Percentiles rank a stretch among this genome's conserved stretches.
Evolutionary conservation across 2,329 filamentous ascomycete genomes (phyloP).

Genomic region (Tolypocladium capitatum): DNA sequence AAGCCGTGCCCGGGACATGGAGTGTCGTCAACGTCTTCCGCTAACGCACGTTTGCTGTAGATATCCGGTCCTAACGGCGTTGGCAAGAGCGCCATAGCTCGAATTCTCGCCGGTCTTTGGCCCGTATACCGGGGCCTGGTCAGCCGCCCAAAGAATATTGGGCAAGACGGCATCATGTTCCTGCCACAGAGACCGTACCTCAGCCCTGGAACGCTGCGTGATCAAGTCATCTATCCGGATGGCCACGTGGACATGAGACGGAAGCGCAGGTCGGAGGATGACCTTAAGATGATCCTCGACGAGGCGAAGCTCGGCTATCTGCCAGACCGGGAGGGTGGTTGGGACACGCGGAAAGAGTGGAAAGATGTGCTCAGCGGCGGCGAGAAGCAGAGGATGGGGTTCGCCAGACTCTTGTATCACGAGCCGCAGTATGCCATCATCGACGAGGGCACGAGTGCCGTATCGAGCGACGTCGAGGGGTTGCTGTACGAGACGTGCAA

Average conservation of each 20-base stretch:
- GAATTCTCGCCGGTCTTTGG: conserved; percentile 86
- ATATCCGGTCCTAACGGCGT: conserved; percentile 93
- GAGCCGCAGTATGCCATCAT: conserved; percentile 90
- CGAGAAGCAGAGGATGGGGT: conserved; percentile 91
- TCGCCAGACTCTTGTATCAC: conserved; percentile 84
- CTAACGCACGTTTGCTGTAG: conserved; percentile 15
- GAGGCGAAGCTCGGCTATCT: conserved; percentile 80
- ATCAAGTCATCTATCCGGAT: conserved; percentile 96
- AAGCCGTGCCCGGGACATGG: conserved; percentile 10
- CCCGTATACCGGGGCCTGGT: conserved; percentile 89
- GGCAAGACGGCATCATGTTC: conserved; percentile 95
- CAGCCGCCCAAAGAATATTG: conserved; percentile 66
- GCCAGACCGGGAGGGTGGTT: conserved; percentile 82
- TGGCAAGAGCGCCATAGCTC: conserved; percentile 78
- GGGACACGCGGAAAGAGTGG: conserved; percentile 96
- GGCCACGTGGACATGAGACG: conserved; percentile 88
- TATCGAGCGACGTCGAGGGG: conserved; percentile 88
- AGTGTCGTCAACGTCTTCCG: not conserved
- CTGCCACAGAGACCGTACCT: conserved; percentile 88
- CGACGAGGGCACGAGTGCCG: conserved; percentile 90
- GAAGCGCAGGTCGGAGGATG: conserved; percentile 61
- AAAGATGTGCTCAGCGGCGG: conserved; percentile 95
- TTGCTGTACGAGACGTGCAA: conserved; percentile 88
- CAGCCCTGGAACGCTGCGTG: conserved; percentile 79
- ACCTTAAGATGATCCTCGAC: conserved; percentile 67